These are phyloP conservation scores for Coniochaeta prunicola DNA, from an alignment of 2,329 filamentous ascomycete species.

Conservation along the genomic window DNA sequence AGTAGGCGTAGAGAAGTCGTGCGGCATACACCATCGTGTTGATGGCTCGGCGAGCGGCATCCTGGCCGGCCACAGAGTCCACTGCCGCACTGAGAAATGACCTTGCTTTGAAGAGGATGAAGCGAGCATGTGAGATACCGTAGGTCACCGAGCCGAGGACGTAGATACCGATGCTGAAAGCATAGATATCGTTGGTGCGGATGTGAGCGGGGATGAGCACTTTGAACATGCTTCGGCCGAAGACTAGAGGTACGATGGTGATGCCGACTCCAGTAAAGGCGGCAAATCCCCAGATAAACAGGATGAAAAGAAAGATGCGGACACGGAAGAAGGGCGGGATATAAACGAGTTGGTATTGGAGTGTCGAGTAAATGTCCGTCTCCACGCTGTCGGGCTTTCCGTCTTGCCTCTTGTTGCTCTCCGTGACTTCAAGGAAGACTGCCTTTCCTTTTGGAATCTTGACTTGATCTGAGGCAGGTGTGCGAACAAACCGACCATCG, in stretches of 20 bases:
- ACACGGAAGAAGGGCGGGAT: slow-evolving; percentile 77
- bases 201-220: slow-evolving; percentile 63
- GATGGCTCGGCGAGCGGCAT: slow-evolving; percentile 21
- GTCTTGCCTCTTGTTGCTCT: slow-evolving; percentile 59
- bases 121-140: slow-evolving; percentile 42
- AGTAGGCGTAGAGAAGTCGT: slow-evolving; percentile 66
- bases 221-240: slow-evolving; percentile 74
- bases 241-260: slow-evolving; percentile 78
- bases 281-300: slow-evolving; percentile 89
- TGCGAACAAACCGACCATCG: slow-evolving; percentile 78
- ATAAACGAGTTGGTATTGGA: slow-evolving; percentile 65
- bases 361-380: slow-evolving; percentile 44
- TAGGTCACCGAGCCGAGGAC: slow-evolving; percentile 65
- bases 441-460: slow-evolving; percentile 78
- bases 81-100: slow-evolving; percentile 19
- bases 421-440: slow-evolving; percentile 73
- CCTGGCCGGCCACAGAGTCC: slow-evolving; percentile 20
- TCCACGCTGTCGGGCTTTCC: slow-evolving; percentile 50
- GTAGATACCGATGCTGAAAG: slow-evolving; percentile 86
- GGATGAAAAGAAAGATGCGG: slow-evolving; percentile 77
- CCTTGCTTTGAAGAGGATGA: slow-evolving; percentile 25
- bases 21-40: slow-evolving; percentile 22
- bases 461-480: slow-evolving; percentile 92
- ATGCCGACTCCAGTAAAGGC: slow-evolving; percentile 77
- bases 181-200: slow-evolving; percentile 89